These are phyloP conservation scores for Macrocystidia cucumis DNA, from an alignment of 1,284 basidiomycete genomes.

Conservation along the genomic window DNA sequence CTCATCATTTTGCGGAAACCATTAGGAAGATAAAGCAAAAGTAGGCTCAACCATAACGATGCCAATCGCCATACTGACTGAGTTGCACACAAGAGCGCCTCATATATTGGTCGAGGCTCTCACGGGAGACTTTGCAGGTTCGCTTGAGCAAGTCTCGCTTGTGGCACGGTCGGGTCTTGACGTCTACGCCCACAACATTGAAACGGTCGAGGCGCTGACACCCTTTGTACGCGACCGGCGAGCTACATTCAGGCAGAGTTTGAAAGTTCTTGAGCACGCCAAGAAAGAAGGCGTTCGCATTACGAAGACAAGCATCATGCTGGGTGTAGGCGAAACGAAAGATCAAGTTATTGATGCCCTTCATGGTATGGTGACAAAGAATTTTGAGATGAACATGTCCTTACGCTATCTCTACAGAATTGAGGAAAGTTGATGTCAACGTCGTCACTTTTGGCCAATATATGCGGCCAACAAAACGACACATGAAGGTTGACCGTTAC, in stretches of 20 bases:
- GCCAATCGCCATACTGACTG: conserved; percentile 1
- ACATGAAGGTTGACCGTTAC: conserved; percentile 99
- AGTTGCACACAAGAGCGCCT: conserved; percentile 65
- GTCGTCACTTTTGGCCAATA: conserved; percentile 99
- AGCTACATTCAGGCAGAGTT: conserved; percentile 87
- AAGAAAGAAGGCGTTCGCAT: conserved; percentile 80
- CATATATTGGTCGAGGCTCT: conserved; percentile 95
- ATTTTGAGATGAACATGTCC: not conserved
- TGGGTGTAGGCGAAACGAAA: conserved; percentile 90
- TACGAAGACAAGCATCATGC: conserved; percentile 99
- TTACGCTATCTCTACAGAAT: conserved; percentile 42
- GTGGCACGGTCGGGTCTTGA: conserved; percentile 93
- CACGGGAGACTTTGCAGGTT: conserved; percentile 91
- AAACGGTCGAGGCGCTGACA: conserved; percentile 91
- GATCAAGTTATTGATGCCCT: conserved; percentile 83
- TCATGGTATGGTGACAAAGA: conserved; percentile 41
- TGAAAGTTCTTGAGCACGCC: conserved; percentile 79
- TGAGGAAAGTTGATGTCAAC: conserved; percentile 85
- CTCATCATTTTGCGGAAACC: conserved; percentile 91
- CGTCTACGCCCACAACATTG: conserved; percentile 97
- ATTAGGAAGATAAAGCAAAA: conserved; percentile 95
- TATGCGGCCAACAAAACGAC: conserved; percentile 97
- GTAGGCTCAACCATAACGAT: conserved; percentile 28
- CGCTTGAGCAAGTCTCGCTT: conserved; percentile 64
- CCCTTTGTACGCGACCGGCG: conserved; percentile 94